phyloP scores from a whole-genome alignment of 106 monocot genomes.

The Dendrobium huoshanense region DNA sequence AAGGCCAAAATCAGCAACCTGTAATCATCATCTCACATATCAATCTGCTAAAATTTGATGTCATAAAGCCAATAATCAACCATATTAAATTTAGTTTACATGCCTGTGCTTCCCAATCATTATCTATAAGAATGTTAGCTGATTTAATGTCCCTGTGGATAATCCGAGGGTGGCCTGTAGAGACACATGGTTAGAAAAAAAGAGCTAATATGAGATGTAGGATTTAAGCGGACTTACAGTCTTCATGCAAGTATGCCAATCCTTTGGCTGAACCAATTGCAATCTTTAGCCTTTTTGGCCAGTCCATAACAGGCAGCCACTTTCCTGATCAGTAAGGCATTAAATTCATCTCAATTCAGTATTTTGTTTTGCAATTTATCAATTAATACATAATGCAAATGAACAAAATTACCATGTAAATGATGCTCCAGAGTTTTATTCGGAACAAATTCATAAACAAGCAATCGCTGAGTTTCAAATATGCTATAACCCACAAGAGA shows the following conservation, averaged over 20 bases:
- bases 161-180: constrained; percentile 77
- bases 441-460: constrained; percentile 79
- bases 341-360: background rate
- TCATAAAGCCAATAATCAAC: background rate
- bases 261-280: constrained; percentile 77
- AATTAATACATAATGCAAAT: background rate
- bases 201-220: background rate
- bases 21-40: background rate
- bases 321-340: constrained; percentile 18
- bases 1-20: constrained; percentile 98
- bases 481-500: constrained; percentile 80
- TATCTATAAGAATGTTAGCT: constrained; percentile 83
- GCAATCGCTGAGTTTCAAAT: constrained; percentile 51
- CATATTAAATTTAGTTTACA: constrained; percentile 5
- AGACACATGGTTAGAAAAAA: constrained; percentile 1
- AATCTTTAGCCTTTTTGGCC: constrained; percentile 72
- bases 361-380: background rate
- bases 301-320: constrained; percentile 49
- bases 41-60: background rate
- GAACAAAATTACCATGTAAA: constrained; percentile 58
- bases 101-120: constrained; percentile 81
- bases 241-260: constrained; percentile 88
- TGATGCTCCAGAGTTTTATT: constrained; percentile 85
- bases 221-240: constrained; percentile 43
- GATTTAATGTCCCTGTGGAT: constrained; percentile 93